Base-by-base conservation (phyloP, 176 grass and related monocot species). In the Oryza nivara region DNA sequence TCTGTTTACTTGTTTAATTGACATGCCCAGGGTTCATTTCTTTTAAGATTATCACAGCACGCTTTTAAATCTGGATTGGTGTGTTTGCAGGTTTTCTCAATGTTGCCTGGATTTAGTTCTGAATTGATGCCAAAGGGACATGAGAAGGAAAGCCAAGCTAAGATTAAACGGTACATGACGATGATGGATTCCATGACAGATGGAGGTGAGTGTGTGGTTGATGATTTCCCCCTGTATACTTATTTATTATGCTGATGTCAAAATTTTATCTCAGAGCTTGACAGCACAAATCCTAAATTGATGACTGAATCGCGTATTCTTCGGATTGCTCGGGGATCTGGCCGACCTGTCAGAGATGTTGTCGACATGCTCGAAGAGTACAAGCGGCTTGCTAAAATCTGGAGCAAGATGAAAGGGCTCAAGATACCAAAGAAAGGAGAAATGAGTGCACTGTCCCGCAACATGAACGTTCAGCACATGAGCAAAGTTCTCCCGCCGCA, bases 161-260 rank as follows among this genome's bases (percentile, higher is more conserved):
- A 99, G 88, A 99, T 96, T 81, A 99, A 99, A 84, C 87, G 89
- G 11, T 99, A 94, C 84, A 96, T 99, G 96, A 99, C 93, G 0
- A 99, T 94, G 90, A 99, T 96, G 96, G 93, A 99, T 93, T 99
- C 91, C 51, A 94, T 99, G 96, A 96, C 93, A 72, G 84, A 94
- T 82, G 93, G 89, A 74, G 96, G 93, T 96, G 77, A 89, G 66
- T 40, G 56, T 30, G 28, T 9, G 36, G 14, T 41, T 73, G 35
- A 48, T 11, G 14, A 45, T 35, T 47, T 72, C 16, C 16, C 28
- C 47, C 0, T 7, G 3, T 58, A 68, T 72, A 44, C 56, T 43
- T 41, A 40, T 80, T 11, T 65, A 12, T 14, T 56, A 12, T 22
- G 38, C 23, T 66, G 49, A 64, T 75, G 4, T 36, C 28, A 48